Base-by-base conservation (phyloP, 78 protist species). In the Guillardia theta region DNA sequence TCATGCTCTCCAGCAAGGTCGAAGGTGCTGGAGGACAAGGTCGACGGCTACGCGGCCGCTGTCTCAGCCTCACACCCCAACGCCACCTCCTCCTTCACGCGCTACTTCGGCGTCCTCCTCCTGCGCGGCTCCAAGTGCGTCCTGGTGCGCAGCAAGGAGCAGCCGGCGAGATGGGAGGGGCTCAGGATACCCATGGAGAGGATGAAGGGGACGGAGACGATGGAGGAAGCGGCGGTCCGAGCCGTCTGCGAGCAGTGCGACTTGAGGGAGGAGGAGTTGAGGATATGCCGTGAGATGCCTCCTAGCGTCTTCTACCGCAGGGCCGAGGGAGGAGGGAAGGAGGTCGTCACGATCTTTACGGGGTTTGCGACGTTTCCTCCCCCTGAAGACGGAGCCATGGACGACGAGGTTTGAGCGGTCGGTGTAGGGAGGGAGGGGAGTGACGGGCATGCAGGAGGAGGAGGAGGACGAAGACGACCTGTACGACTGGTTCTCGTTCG, bases 401-500 rank as follows among this genome's bases (percentile, higher is more conserved):
- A 58, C 70, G 27, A 58, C 70, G 70, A 58, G n/a, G n/a, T n/a
- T n/a, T n/a, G n/a, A n/a, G n/a, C n/a, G n/a, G n/a, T n/a, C n/a
- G n/a, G n/a, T n/a, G n/a, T n/a, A n/a, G n/a, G n/a, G n/a, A 53
- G 64, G 64, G 15, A 19, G 33, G 33, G 64, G n/a, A 19, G 19
- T 53, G 64, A 53, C n/a, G n/a, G n/a, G n/a, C n/a, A n/a, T n/a
- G n/a, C n/a, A n/a, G 44, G 87, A 70, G 27, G 87, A 36, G 87
- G 87, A 70, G 1, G 39, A 10, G 6, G 87, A 70, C 41, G 87
- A 70, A 1, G 87, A 70, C 5, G 87, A 70, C 87, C 87, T 37
- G 47, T 70, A 36, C 87, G 87, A 70, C 87, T 70, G 87, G 87
- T 70, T 70, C 87, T 36, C 45, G 45, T 70, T 37, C 87, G 45